Evolutionary conservation across 306 rosid species (phyloP).

Genomic region (Lathyrus aphaca): DNA sequence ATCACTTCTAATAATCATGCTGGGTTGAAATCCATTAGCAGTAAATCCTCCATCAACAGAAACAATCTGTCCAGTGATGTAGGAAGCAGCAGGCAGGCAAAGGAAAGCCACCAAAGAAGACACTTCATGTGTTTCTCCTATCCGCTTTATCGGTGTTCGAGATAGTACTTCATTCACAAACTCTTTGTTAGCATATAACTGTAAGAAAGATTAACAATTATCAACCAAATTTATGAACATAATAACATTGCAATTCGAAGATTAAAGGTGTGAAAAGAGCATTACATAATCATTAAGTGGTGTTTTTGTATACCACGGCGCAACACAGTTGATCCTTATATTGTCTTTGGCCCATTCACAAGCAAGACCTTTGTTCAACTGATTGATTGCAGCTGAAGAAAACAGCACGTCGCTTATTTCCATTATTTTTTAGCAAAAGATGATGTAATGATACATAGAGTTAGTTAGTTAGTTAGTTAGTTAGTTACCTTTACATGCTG

Average conservation of each 20-base stretch:
- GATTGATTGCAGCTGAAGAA: slow-evolving; percentile 87
- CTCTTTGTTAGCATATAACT: slow-evolving; percentile 59
- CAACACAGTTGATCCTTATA: slow-evolving; percentile 79
- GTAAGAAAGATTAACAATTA: slow-evolving; percentile 28
- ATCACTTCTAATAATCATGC: slow-evolving; percentile 11
- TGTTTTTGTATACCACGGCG: slow-evolving; percentile 85
- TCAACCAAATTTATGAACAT: neutral
- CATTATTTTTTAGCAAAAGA: slow-evolving; percentile 33
- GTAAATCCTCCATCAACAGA: slow-evolving; percentile 19
- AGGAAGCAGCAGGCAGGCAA: slow-evolving; percentile 11
- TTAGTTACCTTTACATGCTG: slow-evolving; percentile 69
- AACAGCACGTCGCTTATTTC: neutral
- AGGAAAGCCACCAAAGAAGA: slow-evolving; percentile 1
- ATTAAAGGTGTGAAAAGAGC: slow-evolving; percentile 38
- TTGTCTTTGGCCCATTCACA: slow-evolving; percentile 97
- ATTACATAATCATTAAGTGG: slow-evolving; percentile 67
- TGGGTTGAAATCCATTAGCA: slow-evolving; percentile 35
- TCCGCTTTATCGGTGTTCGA: slow-evolving; percentile 62
- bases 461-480: too few species aligned
- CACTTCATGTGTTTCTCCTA: slow-evolving; percentile 54
- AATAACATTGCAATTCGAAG: slow-evolving; percentile 24
- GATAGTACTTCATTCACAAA: slow-evolving; percentile 47
- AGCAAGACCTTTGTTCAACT: slow-evolving; percentile 72
- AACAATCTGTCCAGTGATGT: slow-evolving; percentile 13
- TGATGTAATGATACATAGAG: slow-evolving; percentile 12